Percentiles rank a stretch among this genome's conserved stretches.
phyloP scores from a whole-genome alignment of 208 protist species.

The Crithidia bombi region DNA sequence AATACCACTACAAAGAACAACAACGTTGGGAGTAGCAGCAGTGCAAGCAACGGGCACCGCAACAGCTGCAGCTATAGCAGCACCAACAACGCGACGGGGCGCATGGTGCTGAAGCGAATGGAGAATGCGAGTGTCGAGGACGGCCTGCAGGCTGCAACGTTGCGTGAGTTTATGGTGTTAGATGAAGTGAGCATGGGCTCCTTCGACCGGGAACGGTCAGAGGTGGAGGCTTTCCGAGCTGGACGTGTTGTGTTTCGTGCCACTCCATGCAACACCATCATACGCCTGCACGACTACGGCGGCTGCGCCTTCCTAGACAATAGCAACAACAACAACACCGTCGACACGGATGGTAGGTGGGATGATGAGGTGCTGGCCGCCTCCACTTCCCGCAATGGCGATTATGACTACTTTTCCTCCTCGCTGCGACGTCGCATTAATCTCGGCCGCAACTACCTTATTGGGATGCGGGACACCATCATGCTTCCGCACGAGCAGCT shows the following conservation, averaged over 20 bases:
- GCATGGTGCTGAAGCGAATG: constrained; percentile 87
- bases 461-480: constrained; percentile 95
- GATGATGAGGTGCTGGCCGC: constrained; percentile 12
- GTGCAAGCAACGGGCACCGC: constrained; percentile 26
- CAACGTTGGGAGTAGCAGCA: constrained; percentile 3
- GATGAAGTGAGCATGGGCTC: constrained; percentile 82
- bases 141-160: constrained; percentile 83
- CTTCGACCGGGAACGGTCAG: constrained; percentile 15
- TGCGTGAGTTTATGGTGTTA: constrained; percentile 92
- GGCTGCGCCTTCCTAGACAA: constrained; percentile 6
- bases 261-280: not conserved
- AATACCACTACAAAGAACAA: constrained; percentile 6
- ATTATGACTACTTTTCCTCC: constrained; percentile 12
- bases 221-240: constrained; percentile 23
- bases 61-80: constrained; percentile 41
- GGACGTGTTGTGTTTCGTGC: constrained; percentile 19
- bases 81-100: constrained; percentile 28
- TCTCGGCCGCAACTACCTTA: constrained; percentile 56
- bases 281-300: not conserved
- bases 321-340: constrained; percentile 18
- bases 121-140: constrained; percentile 70
- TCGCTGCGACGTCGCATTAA: constrained; percentile 15
- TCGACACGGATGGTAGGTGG: constrained; percentile 6
- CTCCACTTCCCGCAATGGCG: constrained; percentile 7
- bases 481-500: constrained; percentile 78